Evolutionary conservation across 306 rosid genomes (phyloP), one percentile per base, ranked within the genome.

Genomic region (Lathyrus sativus): DNA sequence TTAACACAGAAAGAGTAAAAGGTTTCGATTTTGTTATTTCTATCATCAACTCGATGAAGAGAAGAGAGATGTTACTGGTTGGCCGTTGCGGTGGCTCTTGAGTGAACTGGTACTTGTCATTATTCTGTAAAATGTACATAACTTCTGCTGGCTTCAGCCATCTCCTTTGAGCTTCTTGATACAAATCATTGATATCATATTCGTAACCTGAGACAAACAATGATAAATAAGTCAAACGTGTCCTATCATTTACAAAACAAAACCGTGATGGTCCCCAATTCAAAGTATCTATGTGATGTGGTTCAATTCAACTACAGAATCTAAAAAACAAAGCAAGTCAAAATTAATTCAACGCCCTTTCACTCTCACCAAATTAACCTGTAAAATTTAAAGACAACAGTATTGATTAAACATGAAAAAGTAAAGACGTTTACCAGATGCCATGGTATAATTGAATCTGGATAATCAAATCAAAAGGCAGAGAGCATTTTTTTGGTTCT

Each of bases 111-210:
- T 71, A 95, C 72, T 87, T 86, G 38, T 95, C 97, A 71, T 90
- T 88, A 79, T 90, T 95, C 83, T 85, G 90, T 61, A 95, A 88
- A 81, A 95, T 87, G 79, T 72, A 90, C 74, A 79, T 77, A 49
- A 95, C 99, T 72, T 95, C 99, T 2, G 80, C 88, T n/a, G 99
- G 96, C 90, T 88, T 95, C 81, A 95, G 78, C 99, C 99, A 95
- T 64, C 99, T 90, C 15, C 65, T 77, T 73, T 85, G 96, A 66
- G 97, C 99, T 66, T 87, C 95, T 80, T 18, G 80, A 82, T 66
- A 83, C 55, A 95, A 86, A 45, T 76, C 85, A 43, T 80, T 54
- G 44, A 90, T 84, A 82, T 90, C 82, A 1, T 73, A 78, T 22
- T 78, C 78, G 46, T 67, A 83, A 62, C 84, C 99, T 95, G 81